Evolutionary conservation across 2,329 filamentous ascomycete genomes (phyloP).

Genomic region (Pseudogymnoascus sp.): DNA sequence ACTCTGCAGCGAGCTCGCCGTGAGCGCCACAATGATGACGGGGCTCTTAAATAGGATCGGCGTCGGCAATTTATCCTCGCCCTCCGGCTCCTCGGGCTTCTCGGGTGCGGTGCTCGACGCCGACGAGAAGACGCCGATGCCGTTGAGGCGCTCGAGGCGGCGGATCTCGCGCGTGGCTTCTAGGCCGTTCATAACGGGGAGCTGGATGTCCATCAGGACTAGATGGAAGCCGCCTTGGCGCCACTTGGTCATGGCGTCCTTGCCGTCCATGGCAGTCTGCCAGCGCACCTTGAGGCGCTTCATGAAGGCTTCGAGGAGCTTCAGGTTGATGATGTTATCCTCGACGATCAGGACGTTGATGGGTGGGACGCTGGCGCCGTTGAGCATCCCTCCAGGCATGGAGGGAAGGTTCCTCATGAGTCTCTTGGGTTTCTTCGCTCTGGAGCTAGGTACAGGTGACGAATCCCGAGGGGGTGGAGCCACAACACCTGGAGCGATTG

Average conservation of each 20-base stretch:
- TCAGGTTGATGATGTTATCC: conserved; percentile 96
- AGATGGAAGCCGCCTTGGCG: conserved; percentile 85
- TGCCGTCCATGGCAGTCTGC: conserved; percentile 94
- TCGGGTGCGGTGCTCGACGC: conserved; percentile 45
- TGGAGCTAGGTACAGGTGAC: conserved; percentile 34
- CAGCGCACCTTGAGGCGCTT: conserved; percentile 91
- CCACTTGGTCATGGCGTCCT: conserved; percentile 91
- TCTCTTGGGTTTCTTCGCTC: conserved; percentile 48
- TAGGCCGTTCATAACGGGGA: conserved; percentile 92
- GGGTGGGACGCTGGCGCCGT: conserved; percentile 70
- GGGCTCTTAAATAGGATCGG: conserved; percentile 80
- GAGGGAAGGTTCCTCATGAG: conserved; percentile 35
- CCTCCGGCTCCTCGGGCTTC: conserved; percentile 37
- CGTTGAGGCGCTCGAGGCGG: conserved; percentile 79
- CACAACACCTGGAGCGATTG: conserved; percentile 34
- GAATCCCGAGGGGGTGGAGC: conserved; percentile 40
- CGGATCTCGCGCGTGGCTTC: conserved; percentile 94
- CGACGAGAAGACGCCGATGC: conserved; percentile 84
- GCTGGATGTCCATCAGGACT: conserved; percentile 96
- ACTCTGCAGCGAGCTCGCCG: conserved; percentile 87
- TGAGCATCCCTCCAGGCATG: conserved; percentile 59
- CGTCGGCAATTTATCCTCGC: conserved; percentile 62
- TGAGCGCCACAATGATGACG: conserved; percentile 95
- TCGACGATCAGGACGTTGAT: conserved; percentile 98
- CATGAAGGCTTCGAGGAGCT: conserved; percentile 89